These are phyloP conservation scores for Mycena chlorophos DNA, from an alignment of 768 basidiomycete genomes.

Conservation along the genomic window DNA sequence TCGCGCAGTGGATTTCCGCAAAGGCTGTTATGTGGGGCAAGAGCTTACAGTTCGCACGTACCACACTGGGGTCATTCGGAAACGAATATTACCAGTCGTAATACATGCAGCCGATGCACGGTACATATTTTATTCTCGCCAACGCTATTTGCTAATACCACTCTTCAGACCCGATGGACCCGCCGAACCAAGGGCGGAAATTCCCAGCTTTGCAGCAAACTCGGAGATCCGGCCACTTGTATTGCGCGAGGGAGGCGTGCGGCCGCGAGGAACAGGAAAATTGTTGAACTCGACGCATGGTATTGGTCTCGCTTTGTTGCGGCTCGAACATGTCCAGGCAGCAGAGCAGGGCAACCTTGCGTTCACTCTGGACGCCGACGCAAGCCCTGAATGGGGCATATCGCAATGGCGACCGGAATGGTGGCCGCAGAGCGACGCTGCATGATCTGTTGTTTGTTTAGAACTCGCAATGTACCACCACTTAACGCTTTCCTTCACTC, in stretches of 20 bases:
- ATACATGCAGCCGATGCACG: conserved; percentile 44
- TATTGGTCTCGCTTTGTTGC: conserved; percentile 76
- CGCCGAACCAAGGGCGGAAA: conserved; percentile 16
- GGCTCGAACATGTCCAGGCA: conserved; percentile 72
- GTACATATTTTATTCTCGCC: conserved; percentile 27
- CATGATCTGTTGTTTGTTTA: conserved; percentile 16
- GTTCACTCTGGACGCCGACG: conserved; percentile 36
- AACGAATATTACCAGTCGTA: conserved; percentile 82
- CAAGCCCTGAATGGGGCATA: conserved; percentile 43
- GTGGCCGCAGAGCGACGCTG: conserved; percentile 44
- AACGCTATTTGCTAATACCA: conserved; percentile 3
- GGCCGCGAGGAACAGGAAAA: conserved; percentile 74
- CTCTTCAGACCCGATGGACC: conserved; percentile 16
- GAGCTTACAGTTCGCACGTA: conserved; percentile 96
- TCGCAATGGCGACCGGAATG: conserved; percentile 68
- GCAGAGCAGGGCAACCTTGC: conserved; percentile 47
- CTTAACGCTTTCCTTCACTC: conserved; percentile 2
- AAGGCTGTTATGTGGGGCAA: conserved; percentile 98
- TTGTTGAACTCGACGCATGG: conserved; percentile 61
- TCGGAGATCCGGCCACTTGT: conserved; percentile 40
- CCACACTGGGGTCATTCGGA: conserved; percentile 88
- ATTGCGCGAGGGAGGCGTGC: conserved; percentile 31
- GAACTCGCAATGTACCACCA: neutral
- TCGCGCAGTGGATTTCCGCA: conserved; percentile 90
- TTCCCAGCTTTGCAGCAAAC: conserved; percentile 32